phyloP scores from a whole-genome alignment of 2,329 filamentous ascomycete genomes.

The Dendrostoma leiphaemia region DNA sequence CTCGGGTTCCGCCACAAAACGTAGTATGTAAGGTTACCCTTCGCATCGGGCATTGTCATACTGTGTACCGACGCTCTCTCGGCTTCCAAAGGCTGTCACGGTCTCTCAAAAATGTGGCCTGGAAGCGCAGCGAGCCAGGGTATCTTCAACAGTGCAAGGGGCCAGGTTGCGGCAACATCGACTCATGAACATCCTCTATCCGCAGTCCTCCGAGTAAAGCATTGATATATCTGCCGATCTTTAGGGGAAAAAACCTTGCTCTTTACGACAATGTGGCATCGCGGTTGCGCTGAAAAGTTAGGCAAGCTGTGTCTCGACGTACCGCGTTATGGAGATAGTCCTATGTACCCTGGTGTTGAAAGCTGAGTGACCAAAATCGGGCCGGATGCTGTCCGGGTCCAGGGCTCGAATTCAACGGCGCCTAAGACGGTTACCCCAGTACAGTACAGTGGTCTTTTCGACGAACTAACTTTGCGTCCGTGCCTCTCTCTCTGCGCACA shows the following conservation, averaged over 20 bases:
- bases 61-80: not conserved
- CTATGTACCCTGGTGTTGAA: not conserved
- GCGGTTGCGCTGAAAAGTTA: not conserved
- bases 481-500: not conserved
- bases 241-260: not conserved
- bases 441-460: too few relatives aligned
- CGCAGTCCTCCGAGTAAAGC: not conserved
- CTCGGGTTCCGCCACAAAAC: not conserved
- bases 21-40: not conserved
- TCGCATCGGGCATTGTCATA: not conserved
- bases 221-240: not conserved
- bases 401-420: conserved; percentile 4
- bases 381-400: conserved; percentile 2
- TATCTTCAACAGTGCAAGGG: not conserved
- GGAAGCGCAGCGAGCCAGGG: not conserved
- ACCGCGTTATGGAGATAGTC: conserved; percentile 10
- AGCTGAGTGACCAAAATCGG: conserved; percentile 2
- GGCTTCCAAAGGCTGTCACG: not conserved
- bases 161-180: not conserved
- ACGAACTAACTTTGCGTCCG: not conserved
- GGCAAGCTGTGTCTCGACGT: conserved; percentile 7
- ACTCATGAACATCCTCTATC: too few relatives aligned
- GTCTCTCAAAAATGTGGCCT: not conserved
- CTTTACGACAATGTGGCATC: not conserved
- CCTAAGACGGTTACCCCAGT: not conserved